Evolutionary conservation across 371 early-diverging fungal genomes (phyloP), one percentile per base, ranked within the genome.

Genomic region (Mucor racemosus): DNA sequence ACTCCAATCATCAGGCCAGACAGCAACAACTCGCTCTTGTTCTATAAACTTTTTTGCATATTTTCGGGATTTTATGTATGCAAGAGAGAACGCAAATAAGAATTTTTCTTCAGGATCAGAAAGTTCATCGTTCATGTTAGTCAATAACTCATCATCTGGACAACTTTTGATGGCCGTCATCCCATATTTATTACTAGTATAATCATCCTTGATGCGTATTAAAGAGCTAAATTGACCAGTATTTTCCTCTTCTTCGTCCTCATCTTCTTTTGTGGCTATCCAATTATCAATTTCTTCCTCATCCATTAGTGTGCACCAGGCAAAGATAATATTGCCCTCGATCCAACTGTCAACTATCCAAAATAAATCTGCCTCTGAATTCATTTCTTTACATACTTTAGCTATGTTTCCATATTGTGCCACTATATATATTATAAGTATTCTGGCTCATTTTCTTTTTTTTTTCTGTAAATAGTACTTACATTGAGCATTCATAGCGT

Each of bases 1-100:
- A 33, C 50, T 64, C 64, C 67, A 64, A 26, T 31, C 31, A 14
- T 54, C 55, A 15, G 67, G 68, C 72, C 72, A 72, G 13, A 72
- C 61, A 10, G 65, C 72, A 11, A 72, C 68, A 0, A 64, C 48
- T 46, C 53, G 64, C 17, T 72, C 72, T 15, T 72, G 19, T 31
- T 65, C 33, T 7, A 72, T 41, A 42, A 72, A 72, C 36, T 36
- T 35, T 4, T 57, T 53, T 53, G 46, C 44, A 1, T 56, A 31
- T 17, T 59, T 31, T 11, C 26, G 15, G 14, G 60, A 38, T n/a
- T 33, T 42, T 9, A 61, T 40, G 53, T 64, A 67, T 10, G 56
- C 55, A 67, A 67, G 64, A 4, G 67, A 72, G 44, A 72, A 72
- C 0, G 55, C 58, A 50, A 72, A 48, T 14, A 72, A 46, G 1